These are phyloP conservation scores for Eremomyces bilateralis DNA, from an alignment of 495 filamentous ascomycete species.

Conservation along the genomic window DNA sequence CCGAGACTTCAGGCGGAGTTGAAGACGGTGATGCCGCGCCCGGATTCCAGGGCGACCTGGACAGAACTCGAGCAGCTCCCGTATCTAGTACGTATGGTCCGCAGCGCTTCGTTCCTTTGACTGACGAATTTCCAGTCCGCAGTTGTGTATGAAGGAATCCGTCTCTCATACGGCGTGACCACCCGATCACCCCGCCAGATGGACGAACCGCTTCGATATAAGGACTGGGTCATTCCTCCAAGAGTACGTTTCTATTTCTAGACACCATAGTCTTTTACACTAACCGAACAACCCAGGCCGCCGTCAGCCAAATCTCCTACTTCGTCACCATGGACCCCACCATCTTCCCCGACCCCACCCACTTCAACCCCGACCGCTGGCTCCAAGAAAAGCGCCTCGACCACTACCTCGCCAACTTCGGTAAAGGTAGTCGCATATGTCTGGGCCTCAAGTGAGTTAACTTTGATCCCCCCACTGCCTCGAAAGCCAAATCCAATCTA, in stretches of 20 bases:
- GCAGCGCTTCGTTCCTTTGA: too few species aligned
- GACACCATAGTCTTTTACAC: too few species aligned
- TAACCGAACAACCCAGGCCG: neutral
- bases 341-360: slow-evolving; percentile 1
- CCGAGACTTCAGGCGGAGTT: slow-evolving; percentile 12
- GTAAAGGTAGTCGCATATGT: neutral
- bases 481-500: too few species aligned
- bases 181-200: neutral
- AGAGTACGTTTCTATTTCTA: too few species aligned
- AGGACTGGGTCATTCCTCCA: neutral
- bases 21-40: neutral
- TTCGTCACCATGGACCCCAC: neutral
- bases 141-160: neutral
- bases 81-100: too few species aligned
- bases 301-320: neutral
- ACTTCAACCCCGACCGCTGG: slow-evolving; percentile 3
- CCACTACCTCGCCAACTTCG: neutral
- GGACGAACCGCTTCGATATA: neutral
- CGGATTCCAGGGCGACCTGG: neutral
- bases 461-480: too few species aligned
- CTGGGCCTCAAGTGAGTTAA: neutral
- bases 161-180: neutral
- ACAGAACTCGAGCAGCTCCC: neutral
- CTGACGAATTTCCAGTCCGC: neutral
- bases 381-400: neutral